Conservation (phyloP, 1,284 basidiomycete species). For the Rhodofomes roseus region DNA sequence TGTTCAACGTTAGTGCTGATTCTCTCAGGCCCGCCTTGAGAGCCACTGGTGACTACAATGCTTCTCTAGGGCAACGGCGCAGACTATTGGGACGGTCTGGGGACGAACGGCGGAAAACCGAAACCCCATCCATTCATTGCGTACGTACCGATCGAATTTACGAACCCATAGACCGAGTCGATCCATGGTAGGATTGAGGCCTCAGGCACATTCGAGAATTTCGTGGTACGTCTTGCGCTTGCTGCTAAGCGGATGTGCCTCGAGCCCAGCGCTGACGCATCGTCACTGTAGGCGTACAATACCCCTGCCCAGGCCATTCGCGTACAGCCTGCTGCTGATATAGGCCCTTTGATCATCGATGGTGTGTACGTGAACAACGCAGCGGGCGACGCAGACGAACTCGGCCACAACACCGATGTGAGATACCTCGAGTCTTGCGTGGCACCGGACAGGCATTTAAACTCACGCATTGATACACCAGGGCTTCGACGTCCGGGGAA, state of each 20-base stretch:
- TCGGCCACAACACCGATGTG: slow-evolving; percentile 8
- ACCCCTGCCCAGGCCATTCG: slow-evolving; percentile 5
- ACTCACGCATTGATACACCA: too few relatives aligned
- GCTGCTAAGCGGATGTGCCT: too few relatives aligned
- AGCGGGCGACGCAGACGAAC: slow-evolving; percentile 2
- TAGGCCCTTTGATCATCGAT: background rate
- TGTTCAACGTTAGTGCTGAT: slow-evolving; percentile 3
- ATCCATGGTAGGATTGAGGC: background rate
- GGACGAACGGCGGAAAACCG: slow-evolving; percentile 4
- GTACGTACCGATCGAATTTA: background rate
- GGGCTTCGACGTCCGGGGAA: slow-evolving; percentile 7
- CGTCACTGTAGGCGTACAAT: slow-evolving; percentile 2
- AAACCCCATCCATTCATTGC: slow-evolving; percentile 7
- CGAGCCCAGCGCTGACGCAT: too few relatives aligned
- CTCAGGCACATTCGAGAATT: slow-evolving; percentile 5
- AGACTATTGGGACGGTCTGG: slow-evolving; percentile 8
- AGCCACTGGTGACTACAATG: background rate
- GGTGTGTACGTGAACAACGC: slow-evolving; percentile 3
- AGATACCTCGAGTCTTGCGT: background rate
- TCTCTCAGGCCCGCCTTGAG: background rate
- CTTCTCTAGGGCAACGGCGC: slow-evolving; percentile 5
- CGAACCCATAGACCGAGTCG: background rate
- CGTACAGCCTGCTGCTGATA: background rate
- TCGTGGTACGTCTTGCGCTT: background rate
- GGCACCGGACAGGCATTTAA: too few relatives aligned